Evolutionary conservation across 768 basidiomycete genomes (phyloP).

Genomic region (Boletus sp.): DNA sequence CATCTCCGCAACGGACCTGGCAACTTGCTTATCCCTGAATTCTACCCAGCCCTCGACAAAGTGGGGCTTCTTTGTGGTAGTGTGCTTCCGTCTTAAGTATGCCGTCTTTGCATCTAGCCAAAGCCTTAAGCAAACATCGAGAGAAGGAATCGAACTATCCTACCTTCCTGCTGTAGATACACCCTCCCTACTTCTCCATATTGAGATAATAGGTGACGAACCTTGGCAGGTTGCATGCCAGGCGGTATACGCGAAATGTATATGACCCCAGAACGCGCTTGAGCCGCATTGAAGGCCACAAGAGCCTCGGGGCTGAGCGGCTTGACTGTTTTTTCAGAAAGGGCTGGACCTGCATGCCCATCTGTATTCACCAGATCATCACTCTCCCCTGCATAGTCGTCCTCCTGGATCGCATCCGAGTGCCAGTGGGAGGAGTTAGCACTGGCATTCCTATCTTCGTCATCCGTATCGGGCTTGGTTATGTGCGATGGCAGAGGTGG

Average conservation of each 20-base stretch:
- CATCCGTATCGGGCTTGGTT: not conserved
- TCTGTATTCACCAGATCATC: conserved; percentile 46
- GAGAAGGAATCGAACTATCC: conserved; percentile 16
- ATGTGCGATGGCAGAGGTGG: not conserved
- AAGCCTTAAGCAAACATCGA: not conserved
- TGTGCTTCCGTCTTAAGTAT: conserved; percentile 78
- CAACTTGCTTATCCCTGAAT: conserved; percentile 91
- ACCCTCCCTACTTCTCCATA: conserved; percentile 92
- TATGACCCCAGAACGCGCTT: conserved; percentile 78
- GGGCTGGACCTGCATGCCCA: conserved; percentile 52
- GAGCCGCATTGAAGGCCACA: conserved; percentile 68
- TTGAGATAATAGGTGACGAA: conserved; percentile 86
- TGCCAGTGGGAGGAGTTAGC: not conserved
- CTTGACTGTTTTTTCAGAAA: conserved; percentile 53
- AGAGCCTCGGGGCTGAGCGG: conserved; percentile 75
- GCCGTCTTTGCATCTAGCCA: conserved; percentile 78
- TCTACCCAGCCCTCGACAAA: conserved; percentile 99
- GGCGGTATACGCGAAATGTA: conserved; percentile 97
- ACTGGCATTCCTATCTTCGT: not conserved
- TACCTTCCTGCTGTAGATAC: conserved; percentile 92
- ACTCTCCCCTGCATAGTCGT: conserved; percentile 29
- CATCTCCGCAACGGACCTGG: conserved; percentile 89
- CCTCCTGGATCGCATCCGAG: conserved; percentile 21
- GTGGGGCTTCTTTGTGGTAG: conserved; percentile 79
- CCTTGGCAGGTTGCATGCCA: conserved; percentile 95